phyloP scores from a whole-genome alignment of 2,329 filamentous ascomycete genomes.

The Fusarium sororula region DNA sequence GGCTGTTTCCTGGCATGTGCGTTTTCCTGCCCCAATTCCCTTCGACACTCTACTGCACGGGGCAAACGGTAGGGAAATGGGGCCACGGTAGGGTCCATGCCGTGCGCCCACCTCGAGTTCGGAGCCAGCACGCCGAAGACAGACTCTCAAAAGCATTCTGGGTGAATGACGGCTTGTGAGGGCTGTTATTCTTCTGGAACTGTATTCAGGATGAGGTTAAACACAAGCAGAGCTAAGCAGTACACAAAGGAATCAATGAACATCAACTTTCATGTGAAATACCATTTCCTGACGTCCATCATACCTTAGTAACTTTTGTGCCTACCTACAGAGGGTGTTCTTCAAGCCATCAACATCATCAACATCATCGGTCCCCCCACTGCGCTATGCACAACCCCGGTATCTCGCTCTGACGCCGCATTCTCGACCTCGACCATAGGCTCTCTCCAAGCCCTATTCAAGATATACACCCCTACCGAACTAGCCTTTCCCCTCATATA shows the following conservation, averaged over 20 bases:
- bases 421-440: background rate
- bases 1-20: slow-evolving; percentile 43
- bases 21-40: slow-evolving; percentile 7
- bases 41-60: background rate
- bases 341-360: slow-evolving; percentile 30
- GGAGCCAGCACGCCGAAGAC: slow-evolving; percentile 34
- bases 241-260: background rate
- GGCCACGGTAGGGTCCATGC: slow-evolving; percentile 38
- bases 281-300: slow-evolving; percentile 16
- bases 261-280: slow-evolving; percentile 25
- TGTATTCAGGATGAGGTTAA: background rate
- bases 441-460: slow-evolving; percentile 30
- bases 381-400: slow-evolving; percentile 23
- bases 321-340: slow-evolving; percentile 6
- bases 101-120: slow-evolving; percentile 33
- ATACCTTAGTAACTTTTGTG: background rate
- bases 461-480: slow-evolving; percentile 12
- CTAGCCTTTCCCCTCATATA: slow-evolving; percentile 21
- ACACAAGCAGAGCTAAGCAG: background rate
- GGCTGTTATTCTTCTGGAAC: background rate
- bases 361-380: slow-evolving; percentile 29
- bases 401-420: slow-evolving; percentile 13
- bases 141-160: background rate
- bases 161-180: background rate
- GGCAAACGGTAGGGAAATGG: slow-evolving; percentile 33